Conservation (phyloP, 768 basidiomycete species). For the Russula emetica region DNA sequence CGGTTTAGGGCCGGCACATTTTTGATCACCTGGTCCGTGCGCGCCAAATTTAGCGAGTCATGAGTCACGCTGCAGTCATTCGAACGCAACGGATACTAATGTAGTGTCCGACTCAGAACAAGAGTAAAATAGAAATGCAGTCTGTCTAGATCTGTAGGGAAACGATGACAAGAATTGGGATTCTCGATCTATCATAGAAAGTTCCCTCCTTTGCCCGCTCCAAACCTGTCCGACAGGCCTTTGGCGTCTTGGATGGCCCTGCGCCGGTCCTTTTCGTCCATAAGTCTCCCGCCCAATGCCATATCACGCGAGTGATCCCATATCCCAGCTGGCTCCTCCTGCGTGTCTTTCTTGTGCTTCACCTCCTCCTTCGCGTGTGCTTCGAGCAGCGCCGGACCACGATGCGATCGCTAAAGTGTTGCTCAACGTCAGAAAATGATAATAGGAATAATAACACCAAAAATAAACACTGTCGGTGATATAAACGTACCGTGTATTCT, state of each 20-base stretch:
- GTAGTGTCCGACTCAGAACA: too few species aligned
- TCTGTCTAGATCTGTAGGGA: background rate
- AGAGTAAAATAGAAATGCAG: too few species aligned
- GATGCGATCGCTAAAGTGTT: constrained; percentile 30
- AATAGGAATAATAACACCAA: too few species aligned
- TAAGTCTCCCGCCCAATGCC: constrained; percentile 77
- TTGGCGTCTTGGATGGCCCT: constrained; percentile 78
- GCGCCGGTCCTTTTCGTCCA: constrained; percentile 82
- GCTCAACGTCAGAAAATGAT: background rate
- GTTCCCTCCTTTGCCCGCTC: constrained; percentile 62
- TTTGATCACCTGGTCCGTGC: constrained; percentile 19
- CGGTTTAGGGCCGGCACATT: constrained; percentile 26
- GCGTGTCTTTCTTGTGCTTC: constrained; percentile 41
- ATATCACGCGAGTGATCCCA: constrained; percentile 95
- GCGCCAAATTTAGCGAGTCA: background rate
- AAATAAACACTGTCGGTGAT: too few species aligned
- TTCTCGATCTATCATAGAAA: constrained; percentile 40
- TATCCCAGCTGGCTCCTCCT: constrained; percentile 59
- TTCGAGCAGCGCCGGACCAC: constrained; percentile 30
- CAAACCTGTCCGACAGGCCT: constrained; percentile 80
- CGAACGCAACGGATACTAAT: too few species aligned
- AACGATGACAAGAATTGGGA: background rate
- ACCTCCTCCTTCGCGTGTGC: constrained; percentile 44
- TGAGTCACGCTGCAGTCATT: background rate
- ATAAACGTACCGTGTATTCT: constrained; percentile 62